Evolutionary conservation across 257 asterid genomes (phyloP), one percentile per base, ranked within the genome.

Genomic region (Scutellaria minor): DNA sequence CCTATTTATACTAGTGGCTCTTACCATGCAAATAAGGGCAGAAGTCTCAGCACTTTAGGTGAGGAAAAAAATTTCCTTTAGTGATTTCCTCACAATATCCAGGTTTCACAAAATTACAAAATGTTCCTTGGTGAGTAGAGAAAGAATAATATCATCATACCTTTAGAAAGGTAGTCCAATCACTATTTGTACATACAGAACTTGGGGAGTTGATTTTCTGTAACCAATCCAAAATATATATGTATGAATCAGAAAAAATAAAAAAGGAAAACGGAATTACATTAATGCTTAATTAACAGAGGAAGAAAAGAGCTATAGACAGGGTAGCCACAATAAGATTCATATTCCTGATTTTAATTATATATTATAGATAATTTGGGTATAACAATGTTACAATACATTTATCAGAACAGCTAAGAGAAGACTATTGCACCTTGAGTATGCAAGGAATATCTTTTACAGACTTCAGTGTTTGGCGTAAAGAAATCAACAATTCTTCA

Each of bases 121-220:
- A 37, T 60, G 54, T 13, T 37, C n/a, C 15, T 56, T 6, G 59
- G 24, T 35, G 7, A 59, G 24, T 20, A 45, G 22, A 70, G 71
- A 54, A 72, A 56, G 41, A 46, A 71, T 24, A 79, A 72, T 42
- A 79, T 37, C 69, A 27, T 3, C 80, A 51, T 88, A 93, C 99
- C 99, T 92, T 91, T n/a, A 92, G 83, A 80, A 91, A 88, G 61
- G 99, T 82, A 45, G 90, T 79, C 99, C 99, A 94, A 78, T 90
- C 98, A 67, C 86, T 87, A 80, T 75, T 85, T 50, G 92, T 88
- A 78, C 92, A 90, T 66, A 83, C 80, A 64, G 98, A 86, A 79
- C 93, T 90, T 64, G 99, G 97, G 64, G 96, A 91, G 85, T 94
- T 90, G 84, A 94, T 87, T 87, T 94, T 94, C 99, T 94, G 81